Evolutionary conservation across 2,329 filamentous ascomycete species (phyloP), one percentile per base, ranked within the genome.

Genomic region (Scedosporium minutisporum): DNA sequence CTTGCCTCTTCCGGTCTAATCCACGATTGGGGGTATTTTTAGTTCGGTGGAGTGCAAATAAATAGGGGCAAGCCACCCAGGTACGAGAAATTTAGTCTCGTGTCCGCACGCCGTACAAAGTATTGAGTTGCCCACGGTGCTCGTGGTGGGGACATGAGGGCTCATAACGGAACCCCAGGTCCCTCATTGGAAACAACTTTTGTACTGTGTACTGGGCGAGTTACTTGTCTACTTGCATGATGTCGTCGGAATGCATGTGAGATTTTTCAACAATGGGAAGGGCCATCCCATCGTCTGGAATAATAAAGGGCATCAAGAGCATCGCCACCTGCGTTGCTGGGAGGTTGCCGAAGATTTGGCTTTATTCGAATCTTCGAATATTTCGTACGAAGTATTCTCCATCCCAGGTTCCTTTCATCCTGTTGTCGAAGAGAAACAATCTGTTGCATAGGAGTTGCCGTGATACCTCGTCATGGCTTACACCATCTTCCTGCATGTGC

Each of bases 41-140:
- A 58, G 55, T 41, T 58, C n/a, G 33, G 51, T 55, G 55, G 33
- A 58, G 33, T 41, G 55, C 25, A 58, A 58, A 58, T 29, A 55
- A 38, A 41, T 42, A 38, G 60, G 18, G 29, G 33, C 27, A 41
- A 41, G 55, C 55, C 25, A 58, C 33, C 55, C 55, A 58, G 55
- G 55, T 58, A 58, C 55, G 55, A 58, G 55, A 58, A 33, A 58
- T 16, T 58, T 33, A 16, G 33, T 18, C 16, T 58, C 51, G 51
- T 55, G 51, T 55, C 51, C 12, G 51, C 51, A 29, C 51, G 12
- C 51, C 18, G 51, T 55, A 29, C 51, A 55, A 48, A 48, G 16
- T 48, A n/a, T 18, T n/a, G 44, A 21, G 44, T 21, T n/a, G 1
- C 9, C 44, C 44, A 55, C 21, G 51, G 51, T 55, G 51, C n/a